Conservation (phyloP, 2,329 filamentous ascomycete genomes). For the Phoma sp. region DNA sequence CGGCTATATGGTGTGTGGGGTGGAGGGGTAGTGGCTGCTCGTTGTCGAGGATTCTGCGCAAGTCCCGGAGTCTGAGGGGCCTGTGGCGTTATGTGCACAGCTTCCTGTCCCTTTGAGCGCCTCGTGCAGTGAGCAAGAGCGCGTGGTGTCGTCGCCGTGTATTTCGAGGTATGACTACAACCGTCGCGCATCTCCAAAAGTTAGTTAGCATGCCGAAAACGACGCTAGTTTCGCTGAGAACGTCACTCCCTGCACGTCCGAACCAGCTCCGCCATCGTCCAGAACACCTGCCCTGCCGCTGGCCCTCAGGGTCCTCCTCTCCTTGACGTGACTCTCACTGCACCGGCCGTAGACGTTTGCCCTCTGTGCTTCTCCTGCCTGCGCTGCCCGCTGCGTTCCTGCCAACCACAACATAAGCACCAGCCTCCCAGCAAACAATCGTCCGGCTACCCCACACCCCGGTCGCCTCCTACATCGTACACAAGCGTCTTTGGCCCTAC, state of each 20-base stretch:
- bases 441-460: slow-evolving; percentile 14
- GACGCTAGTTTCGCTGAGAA: slow-evolving; percentile 7
- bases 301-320: slow-evolving; percentile 18
- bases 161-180: slow-evolving; percentile 1
- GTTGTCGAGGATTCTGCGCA: not conserved
- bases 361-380: slow-evolving; percentile 6
- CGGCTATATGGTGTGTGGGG: slow-evolving; percentile 25
- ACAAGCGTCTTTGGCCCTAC: not conserved
- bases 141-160: not conserved
- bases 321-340: slow-evolving; percentile 9
- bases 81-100: not conserved
- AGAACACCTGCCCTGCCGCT: slow-evolving; percentile 17
- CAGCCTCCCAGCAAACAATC: slow-evolving; percentile 17
- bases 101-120: not conserved
- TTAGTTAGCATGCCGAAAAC: not conserved
- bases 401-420: slow-evolving; percentile 20
- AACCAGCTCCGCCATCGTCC: slow-evolving; percentile 17
- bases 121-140: not conserved
- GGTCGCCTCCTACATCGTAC: not conserved
- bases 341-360: not conserved
- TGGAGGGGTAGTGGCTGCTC: slow-evolving; percentile 29
- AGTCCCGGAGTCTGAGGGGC: not conserved
- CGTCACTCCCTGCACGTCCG: slow-evolving; percentile 14
- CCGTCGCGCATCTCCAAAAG: not conserved
- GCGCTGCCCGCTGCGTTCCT: slow-evolving; percentile 9